These are phyloP conservation scores for Radiomyces spectabilis DNA, from an alignment of 192 early-diverging fungal genomes.

Conservation along the genomic window DNA sequence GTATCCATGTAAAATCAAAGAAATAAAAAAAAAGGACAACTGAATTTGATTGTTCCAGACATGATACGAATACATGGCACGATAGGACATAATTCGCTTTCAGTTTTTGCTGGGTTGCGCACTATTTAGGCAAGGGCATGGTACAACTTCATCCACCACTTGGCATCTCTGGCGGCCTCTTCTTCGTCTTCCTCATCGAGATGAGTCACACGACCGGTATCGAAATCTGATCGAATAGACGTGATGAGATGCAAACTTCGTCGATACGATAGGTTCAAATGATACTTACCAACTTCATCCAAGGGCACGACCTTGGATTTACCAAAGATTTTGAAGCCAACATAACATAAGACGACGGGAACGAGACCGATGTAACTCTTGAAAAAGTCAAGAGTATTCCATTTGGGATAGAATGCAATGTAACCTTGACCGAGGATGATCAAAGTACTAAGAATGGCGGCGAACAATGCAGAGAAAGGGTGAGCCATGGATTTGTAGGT, in stretches of 20 bases:
- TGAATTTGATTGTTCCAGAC: no score
- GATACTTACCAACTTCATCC: slow-evolving; percentile 41
- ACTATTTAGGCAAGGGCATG: no score
- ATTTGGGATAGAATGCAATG: slow-evolving; percentile 41
- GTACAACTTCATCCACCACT: no score
- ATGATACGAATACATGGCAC: no score
- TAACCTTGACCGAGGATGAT: slow-evolving; percentile 62
- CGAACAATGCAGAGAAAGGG: slow-evolving; percentile 60
- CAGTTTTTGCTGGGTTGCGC: background rate
- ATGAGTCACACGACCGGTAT: slow-evolving; percentile 16
- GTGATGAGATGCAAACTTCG: background rate
- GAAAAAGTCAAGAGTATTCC: slow-evolving; percentile 43
- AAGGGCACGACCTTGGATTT: slow-evolving; percentile 52
- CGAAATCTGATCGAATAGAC: slow-evolving; percentile 5
- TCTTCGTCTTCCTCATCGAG: slow-evolving; percentile 11
- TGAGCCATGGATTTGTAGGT: slow-evolving; percentile 63
- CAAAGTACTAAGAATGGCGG: slow-evolving; percentile 45
- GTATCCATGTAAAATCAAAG: no score
- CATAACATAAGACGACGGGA: slow-evolving; percentile 50
- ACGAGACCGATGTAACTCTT: slow-evolving; percentile 55
- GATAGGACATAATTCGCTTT: no score
- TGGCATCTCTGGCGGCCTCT: background rate
- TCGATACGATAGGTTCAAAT: background rate
- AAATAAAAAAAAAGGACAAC: no score
- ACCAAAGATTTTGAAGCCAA: slow-evolving; percentile 50